Evolutionary conservation across 2,329 filamentous ascomycete genomes (phyloP), one percentile per base, ranked within the genome.

Genomic region (Rhynchosporium secalis): DNA sequence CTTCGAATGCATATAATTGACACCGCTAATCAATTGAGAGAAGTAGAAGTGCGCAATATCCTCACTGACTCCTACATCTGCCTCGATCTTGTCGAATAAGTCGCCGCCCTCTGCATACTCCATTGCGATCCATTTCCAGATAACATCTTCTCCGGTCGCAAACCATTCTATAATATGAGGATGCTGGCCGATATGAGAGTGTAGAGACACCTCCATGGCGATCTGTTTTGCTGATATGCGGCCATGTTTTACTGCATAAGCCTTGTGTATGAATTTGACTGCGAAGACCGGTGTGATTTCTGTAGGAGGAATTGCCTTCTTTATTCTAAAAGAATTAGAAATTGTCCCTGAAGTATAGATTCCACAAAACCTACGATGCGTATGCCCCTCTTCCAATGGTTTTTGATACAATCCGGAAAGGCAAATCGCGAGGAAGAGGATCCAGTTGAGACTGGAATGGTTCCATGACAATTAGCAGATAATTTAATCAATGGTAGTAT

Each of bases 121-220:
- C 92, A 99, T 97, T 45, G 93, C 94, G 70, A 99, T 96, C 95
- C 95, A 99, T 70, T 90, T 86, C 94, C 95, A 99, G 20, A 88
- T 78, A 0, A 81, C 72, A 74, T 99, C 93, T 75, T 97, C 91
- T 60, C 92, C 94, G 1, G 88, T 90, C 47, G 89, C 88, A 70
- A 96, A 92, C 83, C 92, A 97, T 73, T 92, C 89, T 71, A 99
- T 97, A 68, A 99, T 89, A 76, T 99, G 96, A 59, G 88, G 86
- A 74, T 99, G 96, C 68, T 91, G 88, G 54, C 91, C 91, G 60
- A 98, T 88, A 73, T 94, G 89, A 57, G 87, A 88, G 78, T 99
- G 95, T 20, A 99, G 83, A 3, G 90, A 90, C 46, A 96, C 90
- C 78, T 99, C 95, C 84, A 96, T 91, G 71, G 88, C 85, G 67